Conservation (phyloP, 2,329 filamentous ascomycete genomes). For the Fusarium sarcochroum region DNA sequence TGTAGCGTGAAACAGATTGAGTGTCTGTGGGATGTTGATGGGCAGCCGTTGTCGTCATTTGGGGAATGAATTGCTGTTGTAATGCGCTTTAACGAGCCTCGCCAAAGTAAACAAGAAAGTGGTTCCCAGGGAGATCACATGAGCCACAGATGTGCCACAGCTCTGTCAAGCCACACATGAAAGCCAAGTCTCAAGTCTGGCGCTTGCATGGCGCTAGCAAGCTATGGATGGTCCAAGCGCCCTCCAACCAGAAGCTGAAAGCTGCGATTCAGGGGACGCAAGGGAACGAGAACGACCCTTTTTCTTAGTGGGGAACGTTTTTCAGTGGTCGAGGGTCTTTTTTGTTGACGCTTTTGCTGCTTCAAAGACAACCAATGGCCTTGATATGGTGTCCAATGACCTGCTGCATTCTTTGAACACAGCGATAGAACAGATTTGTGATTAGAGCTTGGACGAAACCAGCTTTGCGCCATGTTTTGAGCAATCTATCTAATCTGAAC, state of each 20-base stretch:
- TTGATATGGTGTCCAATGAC: constrained; percentile 16
- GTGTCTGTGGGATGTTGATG: constrained; percentile 23
- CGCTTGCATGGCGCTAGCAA: constrained; percentile 46
- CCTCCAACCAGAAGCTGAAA: constrained; percentile 29
- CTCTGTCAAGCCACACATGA: constrained; percentile 21
- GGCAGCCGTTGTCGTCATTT: constrained; percentile 36
- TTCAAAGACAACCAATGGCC: constrained; percentile 8
- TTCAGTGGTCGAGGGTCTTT: constrained; percentile 25
- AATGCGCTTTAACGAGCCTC: constrained; percentile 27
- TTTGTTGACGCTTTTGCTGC: constrained; percentile 15
- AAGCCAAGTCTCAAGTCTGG: constrained; percentile 36
- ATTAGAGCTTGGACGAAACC: not conserved
- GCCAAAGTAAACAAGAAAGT: constrained; percentile 47
- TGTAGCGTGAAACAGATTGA: constrained; percentile 14
- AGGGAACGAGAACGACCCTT: constrained; percentile 28
- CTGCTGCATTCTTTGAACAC: constrained; percentile 3
- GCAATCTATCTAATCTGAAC: not conserved
- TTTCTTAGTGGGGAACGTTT: constrained; percentile 26
- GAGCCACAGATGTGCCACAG: constrained; percentile 23
- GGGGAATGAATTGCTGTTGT: constrained; percentile 36
- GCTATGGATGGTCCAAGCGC: constrained; percentile 26
- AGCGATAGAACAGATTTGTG: constrained; percentile 5
- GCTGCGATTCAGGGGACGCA: constrained; percentile 35
- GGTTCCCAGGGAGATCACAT: constrained; percentile 45
- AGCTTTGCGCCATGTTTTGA: not conserved